Percentiles rank a stretch among this genome's conserved stretches.
Evolutionary conservation across 495 filamentous ascomycete genomes (phyloP).

Genomic region (Evernia prunastri): DNA sequence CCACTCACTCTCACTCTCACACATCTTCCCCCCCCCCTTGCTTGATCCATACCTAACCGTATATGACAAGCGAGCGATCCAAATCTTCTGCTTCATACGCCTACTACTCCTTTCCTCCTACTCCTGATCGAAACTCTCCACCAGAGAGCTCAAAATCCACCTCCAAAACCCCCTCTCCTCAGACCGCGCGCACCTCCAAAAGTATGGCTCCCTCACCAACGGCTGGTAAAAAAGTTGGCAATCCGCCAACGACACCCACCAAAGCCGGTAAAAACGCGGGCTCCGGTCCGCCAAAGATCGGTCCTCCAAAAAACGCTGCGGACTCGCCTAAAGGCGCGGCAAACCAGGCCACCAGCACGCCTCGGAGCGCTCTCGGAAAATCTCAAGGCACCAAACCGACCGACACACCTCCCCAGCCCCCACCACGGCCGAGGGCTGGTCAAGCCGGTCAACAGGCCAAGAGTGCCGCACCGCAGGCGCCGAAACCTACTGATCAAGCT

Average conservation of each 20-base stretch:
- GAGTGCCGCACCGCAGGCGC: conserved; percentile 22
- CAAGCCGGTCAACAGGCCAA: conserved; percentile 19
- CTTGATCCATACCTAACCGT: conserved; percentile 21
- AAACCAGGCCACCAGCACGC: conserved; percentile 28
- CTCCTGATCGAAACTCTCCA: conserved; percentile 40
- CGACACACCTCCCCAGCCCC: conserved; percentile 31
- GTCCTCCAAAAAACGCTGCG: conserved; percentile 29
- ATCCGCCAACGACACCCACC: conserved; percentile 43
- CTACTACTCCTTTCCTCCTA: conserved; percentile 47
- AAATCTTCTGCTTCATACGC: conserved; percentile 39
- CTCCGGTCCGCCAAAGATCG: conserved; percentile 37
- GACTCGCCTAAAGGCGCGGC: conserved; percentile 20
- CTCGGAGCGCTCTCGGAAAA: conserved; percentile 25
- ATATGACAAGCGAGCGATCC: conserved; percentile 39
- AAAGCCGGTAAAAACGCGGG: conserved; percentile 45
- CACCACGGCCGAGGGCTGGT: conserved; percentile 28
- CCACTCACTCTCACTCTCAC: neutral
- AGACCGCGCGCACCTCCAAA: conserved; percentile 30
- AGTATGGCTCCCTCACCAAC: conserved; percentile 44
- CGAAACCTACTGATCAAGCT: conserved; percentile 22
- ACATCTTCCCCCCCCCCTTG: conserved; percentile 7
- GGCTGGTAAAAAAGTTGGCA: conserved; percentile 37
- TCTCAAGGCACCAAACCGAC: conserved; percentile 21
- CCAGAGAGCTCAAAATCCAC: conserved; percentile 25
- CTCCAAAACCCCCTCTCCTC: conserved; percentile 29